phyloP scores from a whole-genome alignment of 2,329 filamentous ascomycete species.

The Penicillium sp. region DNA sequence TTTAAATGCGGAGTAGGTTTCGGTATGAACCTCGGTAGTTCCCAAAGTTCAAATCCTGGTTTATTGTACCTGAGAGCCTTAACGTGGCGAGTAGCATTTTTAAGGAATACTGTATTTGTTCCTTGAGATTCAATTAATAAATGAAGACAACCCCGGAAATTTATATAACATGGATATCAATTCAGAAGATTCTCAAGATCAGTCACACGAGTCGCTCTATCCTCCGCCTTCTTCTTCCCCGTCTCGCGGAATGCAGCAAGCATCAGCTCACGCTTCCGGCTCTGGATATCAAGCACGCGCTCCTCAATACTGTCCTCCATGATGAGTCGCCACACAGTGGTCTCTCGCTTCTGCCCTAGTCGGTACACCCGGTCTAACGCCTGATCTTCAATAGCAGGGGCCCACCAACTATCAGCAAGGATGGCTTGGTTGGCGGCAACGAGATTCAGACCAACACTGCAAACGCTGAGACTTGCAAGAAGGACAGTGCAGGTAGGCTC shows the following conservation, averaged over 20 bases:
- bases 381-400: conserved; percentile 88
- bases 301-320: conserved; percentile 82
- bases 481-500: conserved; percentile 71
- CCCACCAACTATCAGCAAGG: conserved; percentile 86
- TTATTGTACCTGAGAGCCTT: too few relatives aligned
- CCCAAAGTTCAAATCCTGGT: too few relatives aligned
- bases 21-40: background rate
- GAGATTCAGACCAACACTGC: conserved; percentile 82
- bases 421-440: conserved; percentile 85
- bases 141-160: background rate
- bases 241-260: conserved; percentile 78
- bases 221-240: conserved; percentile 56
- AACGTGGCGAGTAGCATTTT: background rate
- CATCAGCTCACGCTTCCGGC: conserved; percentile 76
- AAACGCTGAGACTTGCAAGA: conserved; percentile 79
- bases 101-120: background rate
- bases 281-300: conserved; percentile 74
- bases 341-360: conserved; percentile 76
- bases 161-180: background rate
- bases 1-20: background rate
- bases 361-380: conserved; percentile 86
- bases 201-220: conserved; percentile 54
- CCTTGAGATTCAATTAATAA: too few relatives aligned
- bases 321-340: conserved; percentile 77
- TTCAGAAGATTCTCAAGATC: conserved; percentile 43